These are phyloP conservation scores for Botrytis deweyae DNA, from an alignment of 2,329 filamentous ascomycete genomes.

Conservation along the genomic window DNA sequence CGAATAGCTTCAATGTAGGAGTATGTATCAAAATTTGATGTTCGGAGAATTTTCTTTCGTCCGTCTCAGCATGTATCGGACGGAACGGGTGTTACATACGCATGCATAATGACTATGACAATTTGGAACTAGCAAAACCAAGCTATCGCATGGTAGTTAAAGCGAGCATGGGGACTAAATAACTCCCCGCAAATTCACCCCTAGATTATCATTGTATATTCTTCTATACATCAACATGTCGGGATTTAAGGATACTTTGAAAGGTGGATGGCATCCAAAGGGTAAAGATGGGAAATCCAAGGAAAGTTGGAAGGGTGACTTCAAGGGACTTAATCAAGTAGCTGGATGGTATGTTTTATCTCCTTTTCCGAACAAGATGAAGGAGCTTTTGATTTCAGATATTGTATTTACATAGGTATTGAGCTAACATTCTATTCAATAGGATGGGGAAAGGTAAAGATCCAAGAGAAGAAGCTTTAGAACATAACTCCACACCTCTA, in stretches of 20 bases:
- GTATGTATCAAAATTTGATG: not conserved
- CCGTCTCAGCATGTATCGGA: not conserved
- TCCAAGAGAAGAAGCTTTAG: constrained; percentile 27
- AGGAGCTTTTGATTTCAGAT: not conserved
- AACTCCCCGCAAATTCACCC: constrained; percentile 15
- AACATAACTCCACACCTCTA: constrained; percentile 49
- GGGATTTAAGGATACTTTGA: constrained; percentile 48
- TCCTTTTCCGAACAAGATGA: not conserved
- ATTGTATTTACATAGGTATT: not conserved
- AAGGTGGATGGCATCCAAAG: constrained; percentile 55
- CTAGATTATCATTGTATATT: not conserved
- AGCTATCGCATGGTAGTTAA: constrained; percentile 2
- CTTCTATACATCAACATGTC: constrained; percentile 14
- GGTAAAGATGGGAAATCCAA: constrained; percentile 49
- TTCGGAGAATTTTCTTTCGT: not conserved
- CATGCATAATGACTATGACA: not conserved
- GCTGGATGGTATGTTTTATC: constrained; percentile 35
- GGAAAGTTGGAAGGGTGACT: constrained; percentile 51
- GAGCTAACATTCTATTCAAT: not conserved
- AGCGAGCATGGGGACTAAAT: not conserved
- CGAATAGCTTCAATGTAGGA: not conserved
- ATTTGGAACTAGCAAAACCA: constrained; percentile 13
- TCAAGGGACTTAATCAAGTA: constrained; percentile 41
- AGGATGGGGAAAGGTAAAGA: constrained; percentile 40
- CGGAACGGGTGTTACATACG: not conserved